Base-by-base conservation (phyloP, 106 monocot species). In the Triglochin maritima region DNA sequence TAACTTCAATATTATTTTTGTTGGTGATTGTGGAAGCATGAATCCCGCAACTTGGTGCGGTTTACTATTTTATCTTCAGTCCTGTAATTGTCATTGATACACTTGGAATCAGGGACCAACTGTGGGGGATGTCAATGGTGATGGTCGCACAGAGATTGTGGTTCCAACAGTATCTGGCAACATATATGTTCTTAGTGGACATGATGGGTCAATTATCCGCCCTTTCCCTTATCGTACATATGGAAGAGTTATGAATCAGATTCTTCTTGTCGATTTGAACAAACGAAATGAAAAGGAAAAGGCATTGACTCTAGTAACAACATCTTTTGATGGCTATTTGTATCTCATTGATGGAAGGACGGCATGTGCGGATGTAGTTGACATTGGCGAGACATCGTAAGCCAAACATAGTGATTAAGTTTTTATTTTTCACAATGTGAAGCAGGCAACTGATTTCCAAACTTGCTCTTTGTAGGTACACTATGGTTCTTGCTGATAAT, bases 351-450 rank as follows among this genome's bases (percentile, higher is more conserved):
- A 98, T 75, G 98, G 98, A 72, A 86, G 81, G 17, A 86, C 92
- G 68, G 92, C 83, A 46, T 98, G 98, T 77, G 62, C 86, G 63
- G 92, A 98, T 80, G 98, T 92, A 63, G 92, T 98, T 57, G 98
- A 98, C 76, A 92, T 98, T 72, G 98, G 98, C 44, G 98, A 98
- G 70, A 98, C 91, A 4, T 80, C 88, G 98, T 98, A 82, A 49
- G 98, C 55, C 70, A 13, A 49, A 5, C 29, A 29, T 29, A 29
- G 29, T 12, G 5, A 9, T 59, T 50, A 49, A 16, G 3, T 45
- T 45, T 65, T 7, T 61, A n/a, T 49, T 56, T 57, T 67, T 66
- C 44, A 62, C 55, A 49, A 9, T 11, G 44, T 45, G 43, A 56
- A 10, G 52, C 50, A 49, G 5, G 15, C 13, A 57, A 64, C 10